Conservation (phyloP, 371 early-diverging fungal species). For the Saksenaea oblongispora region DNA sequence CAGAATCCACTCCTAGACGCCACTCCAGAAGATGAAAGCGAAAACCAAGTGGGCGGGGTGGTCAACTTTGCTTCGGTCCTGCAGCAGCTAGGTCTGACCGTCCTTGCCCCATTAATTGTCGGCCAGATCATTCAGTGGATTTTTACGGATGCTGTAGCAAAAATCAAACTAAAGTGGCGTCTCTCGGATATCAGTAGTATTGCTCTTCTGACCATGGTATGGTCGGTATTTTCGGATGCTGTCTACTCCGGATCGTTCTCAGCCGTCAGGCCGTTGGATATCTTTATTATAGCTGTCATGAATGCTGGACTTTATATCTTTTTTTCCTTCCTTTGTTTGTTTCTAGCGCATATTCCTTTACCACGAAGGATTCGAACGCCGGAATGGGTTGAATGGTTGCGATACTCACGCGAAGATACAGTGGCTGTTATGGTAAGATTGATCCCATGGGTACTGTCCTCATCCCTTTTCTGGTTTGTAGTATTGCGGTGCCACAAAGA, state of each 20-base stretch:
- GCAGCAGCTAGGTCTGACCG: conserved; percentile 57
- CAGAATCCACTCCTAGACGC: conserved; percentile 34
- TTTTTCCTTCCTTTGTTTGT: conserved; percentile 38
- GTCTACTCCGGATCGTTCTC: conserved; percentile 49
- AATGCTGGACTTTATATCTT: conserved; percentile 41
- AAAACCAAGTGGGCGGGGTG: conserved; percentile 34
- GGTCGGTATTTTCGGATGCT: conserved; percentile 71
- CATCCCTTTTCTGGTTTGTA: background rate
- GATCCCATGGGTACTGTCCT: background rate
- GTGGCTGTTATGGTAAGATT: conserved; percentile 48
- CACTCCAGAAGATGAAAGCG: conserved; percentile 33
- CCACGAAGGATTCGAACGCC: conserved; percentile 19
- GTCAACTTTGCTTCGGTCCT: conserved; percentile 54
- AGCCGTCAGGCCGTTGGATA: conserved; percentile 45
- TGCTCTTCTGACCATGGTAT: conserved; percentile 63
- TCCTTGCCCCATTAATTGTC: conserved; percentile 57
- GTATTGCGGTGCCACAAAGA: conserved; percentile 69
- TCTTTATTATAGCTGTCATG: conserved; percentile 53
- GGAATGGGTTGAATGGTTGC: conserved; percentile 25
- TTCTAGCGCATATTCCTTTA: conserved; percentile 34
- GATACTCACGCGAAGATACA: conserved; percentile 47
- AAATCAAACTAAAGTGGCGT: conserved; percentile 45
- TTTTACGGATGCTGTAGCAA: conserved; percentile 48
- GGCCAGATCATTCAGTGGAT: conserved; percentile 60
- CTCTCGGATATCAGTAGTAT: conserved; percentile 55